A percentile compares a stretch with the other conserved stretches of the same genome.
Evolutionary conservation across 2,329 filamentous ascomycete species (phyloP).

Genomic region (Xylaria arbuscula): DNA sequence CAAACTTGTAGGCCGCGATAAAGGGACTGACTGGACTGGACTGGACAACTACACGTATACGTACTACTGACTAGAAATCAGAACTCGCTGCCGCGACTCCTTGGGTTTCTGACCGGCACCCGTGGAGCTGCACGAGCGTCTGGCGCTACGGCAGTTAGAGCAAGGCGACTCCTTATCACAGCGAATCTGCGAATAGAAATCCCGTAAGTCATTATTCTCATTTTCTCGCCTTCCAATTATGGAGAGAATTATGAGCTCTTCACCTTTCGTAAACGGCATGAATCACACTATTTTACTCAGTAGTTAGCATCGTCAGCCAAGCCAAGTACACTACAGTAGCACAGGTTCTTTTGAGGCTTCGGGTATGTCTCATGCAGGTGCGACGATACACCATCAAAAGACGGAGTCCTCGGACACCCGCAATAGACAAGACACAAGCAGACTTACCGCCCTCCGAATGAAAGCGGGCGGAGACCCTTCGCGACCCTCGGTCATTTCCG

Average conservation of each 20-base stretch:
- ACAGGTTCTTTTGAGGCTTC: not conserved
- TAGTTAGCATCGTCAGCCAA: constrained; percentile 43
- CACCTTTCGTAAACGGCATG: constrained; percentile 55
- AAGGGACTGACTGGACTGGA: not conserved
- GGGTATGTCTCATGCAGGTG: constrained; percentile 6
- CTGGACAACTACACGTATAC: constrained; percentile 41
- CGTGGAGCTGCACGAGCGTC: constrained; percentile 65
- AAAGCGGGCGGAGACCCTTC: constrained; percentile 52
- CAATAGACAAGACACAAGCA: constrained; percentile 40
- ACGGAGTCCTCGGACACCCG: constrained; percentile 48
- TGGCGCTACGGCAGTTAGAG: constrained; percentile 66
- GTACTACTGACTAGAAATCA: constrained; percentile 71
- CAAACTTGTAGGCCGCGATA: not conserved
- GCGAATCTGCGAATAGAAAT: constrained; percentile 58
- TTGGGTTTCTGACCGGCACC: constrained; percentile 65
- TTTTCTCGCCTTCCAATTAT: not conserved
- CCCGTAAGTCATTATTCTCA: not conserved
- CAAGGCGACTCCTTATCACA: constrained; percentile 70
- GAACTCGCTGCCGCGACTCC: constrained; percentile 65
- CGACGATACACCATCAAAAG: not conserved
- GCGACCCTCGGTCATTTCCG: constrained; percentile 52
- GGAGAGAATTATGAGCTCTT: constrained; percentile 16
- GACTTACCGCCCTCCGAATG: constrained; percentile 55
- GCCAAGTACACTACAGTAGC: constrained; percentile 31
- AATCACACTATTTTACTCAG: constrained; percentile 54